Percentiles rank a stretch among this genome's conserved stretches.
phyloP scores from a whole-genome alignment of 2,329 filamentous ascomycete species.

The Stagonosporopsis rhizophila region DNA sequence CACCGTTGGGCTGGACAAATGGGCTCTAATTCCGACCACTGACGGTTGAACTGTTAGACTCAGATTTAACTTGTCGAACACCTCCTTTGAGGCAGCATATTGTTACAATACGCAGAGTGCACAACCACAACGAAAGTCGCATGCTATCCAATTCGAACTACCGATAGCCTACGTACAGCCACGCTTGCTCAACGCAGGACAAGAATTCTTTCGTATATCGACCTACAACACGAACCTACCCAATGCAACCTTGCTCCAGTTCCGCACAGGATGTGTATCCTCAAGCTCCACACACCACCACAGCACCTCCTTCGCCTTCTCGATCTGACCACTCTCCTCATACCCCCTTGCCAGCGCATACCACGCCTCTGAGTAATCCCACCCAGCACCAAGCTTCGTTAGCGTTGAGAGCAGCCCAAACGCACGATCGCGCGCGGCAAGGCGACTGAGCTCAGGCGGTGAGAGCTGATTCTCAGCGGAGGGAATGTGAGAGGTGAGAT shows the following conservation, averaged over 20 bases:
- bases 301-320: slow-evolving; percentile 88
- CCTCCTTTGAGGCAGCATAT: too few species aligned
- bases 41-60: too few species aligned
- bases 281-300: slow-evolving; percentile 99
- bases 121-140: neutral
- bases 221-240: slow-evolving; percentile 42
- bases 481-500: slow-evolving; percentile 60
- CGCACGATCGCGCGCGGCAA: slow-evolving; percentile 89
- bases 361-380: slow-evolving; percentile 95
- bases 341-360: slow-evolving; percentile 85
- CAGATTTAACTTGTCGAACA: too few species aligned
- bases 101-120: neutral
- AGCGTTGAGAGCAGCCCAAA: slow-evolving; percentile 81
- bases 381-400: slow-evolving; percentile 84
- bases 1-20: too few species aligned
- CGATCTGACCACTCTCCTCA: slow-evolving; percentile 82
- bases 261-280: slow-evolving; percentile 78
- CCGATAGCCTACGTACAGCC: neutral
- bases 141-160: neutral
- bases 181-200: neutral
- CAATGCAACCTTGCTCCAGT: slow-evolving; percentile 72
- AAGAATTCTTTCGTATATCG: too few species aligned
- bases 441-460: slow-evolving; percentile 76
- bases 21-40: too few species aligned
- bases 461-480: slow-evolving; percentile 53